Percentiles rank a stretch among this genome's conserved stretches.
These are phyloP conservation scores for Alternaria ethzedia DNA, from an alignment of 2,329 filamentous ascomycete genomes.

Conservation along the genomic window DNA sequence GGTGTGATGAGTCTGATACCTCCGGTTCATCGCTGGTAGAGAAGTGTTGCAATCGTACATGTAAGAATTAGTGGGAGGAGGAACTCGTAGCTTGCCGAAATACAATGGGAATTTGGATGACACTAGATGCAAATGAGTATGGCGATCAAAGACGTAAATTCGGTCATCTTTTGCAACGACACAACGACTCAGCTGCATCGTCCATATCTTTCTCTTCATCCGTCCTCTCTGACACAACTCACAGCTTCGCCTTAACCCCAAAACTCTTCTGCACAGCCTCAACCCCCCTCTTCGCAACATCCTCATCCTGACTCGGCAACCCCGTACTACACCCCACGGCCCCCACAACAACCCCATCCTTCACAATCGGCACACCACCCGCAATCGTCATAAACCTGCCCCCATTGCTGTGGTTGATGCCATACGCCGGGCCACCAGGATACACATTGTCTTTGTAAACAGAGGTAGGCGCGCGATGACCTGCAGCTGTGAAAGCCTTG, in stretches of 20 bases:
- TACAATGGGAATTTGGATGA: neutral
- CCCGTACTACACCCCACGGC: slow-evolving; percentile 63
- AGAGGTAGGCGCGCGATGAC: slow-evolving; percentile 59
- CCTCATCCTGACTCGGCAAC: slow-evolving; percentile 61
- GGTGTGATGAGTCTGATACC: too few species aligned
- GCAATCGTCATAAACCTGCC: slow-evolving; percentile 62
- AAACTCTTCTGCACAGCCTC: slow-evolving; percentile 54
- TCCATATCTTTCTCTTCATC: neutral
- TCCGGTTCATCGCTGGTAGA: neutral
- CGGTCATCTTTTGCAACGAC: too few species aligned
- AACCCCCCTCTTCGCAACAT: slow-evolving; percentile 60
- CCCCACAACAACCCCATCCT: slow-evolving; percentile 58
- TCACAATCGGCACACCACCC: slow-evolving; percentile 59
- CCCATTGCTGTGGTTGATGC: slow-evolving; percentile 60
- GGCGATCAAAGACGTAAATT: too few species aligned
- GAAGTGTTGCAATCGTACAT: neutral
- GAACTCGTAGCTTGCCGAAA: neutral
- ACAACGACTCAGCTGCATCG: too few species aligned
- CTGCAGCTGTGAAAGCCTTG: slow-evolving; percentile 64
- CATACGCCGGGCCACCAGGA: slow-evolving; percentile 60
- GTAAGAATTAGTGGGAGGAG: neutral
- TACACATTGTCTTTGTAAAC: slow-evolving; percentile 61
- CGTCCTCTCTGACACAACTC: neutral
- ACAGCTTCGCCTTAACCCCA: slow-evolving; percentile 50
- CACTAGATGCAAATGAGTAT: too few species aligned